A percentile compares a stretch with the other conserved stretches of the same genome.
Conservation (phyloP, 2,329 filamentous ascomycete genomes). For the Diplocarpon rosae region DNA sequence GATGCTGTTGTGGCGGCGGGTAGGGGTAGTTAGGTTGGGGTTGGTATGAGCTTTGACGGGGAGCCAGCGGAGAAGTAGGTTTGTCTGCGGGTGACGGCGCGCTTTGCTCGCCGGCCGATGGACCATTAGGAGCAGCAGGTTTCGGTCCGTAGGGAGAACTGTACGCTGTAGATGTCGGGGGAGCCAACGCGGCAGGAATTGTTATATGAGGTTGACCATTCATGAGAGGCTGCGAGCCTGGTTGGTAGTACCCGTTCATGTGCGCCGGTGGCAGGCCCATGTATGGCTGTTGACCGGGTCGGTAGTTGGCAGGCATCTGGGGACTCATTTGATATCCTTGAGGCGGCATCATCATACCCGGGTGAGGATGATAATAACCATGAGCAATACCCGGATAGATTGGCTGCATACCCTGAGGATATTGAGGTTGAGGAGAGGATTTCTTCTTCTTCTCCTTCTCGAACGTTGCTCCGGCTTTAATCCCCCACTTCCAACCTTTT, state of each 20-base stretch:
- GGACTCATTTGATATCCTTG: conserved; percentile 16
- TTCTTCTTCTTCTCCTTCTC: conserved; percentile 40
- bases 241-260: conserved; percentile 12
- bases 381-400: conserved; percentile 10
- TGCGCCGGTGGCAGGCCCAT: conserved; percentile 11
- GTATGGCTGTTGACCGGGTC: conserved; percentile 16
- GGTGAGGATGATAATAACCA: conserved; percentile 10
- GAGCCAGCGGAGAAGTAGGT: not conserved
- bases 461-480: conserved; percentile 40
- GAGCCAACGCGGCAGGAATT: conserved; percentile 18
- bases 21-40: not conserved
- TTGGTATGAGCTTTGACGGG: not conserved
- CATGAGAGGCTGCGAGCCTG: conserved; percentile 5
- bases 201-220: conserved; percentile 6
- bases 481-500: conserved; percentile 46
- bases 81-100: not conserved
- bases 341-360: conserved; percentile 18
- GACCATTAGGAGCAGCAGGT: conserved; percentile 12
- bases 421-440: conserved; percentile 32
- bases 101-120: conserved; percentile 3
- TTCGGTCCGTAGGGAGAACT: conserved; percentile 28
- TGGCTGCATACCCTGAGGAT: conserved; percentile 19
- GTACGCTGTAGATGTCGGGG: conserved; percentile 17
- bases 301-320: conserved; percentile 17
- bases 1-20: not conserved